Base-by-base conservation (phyloP, 495 filamentous ascomycete species). In the Penicillium daleae region DNA sequence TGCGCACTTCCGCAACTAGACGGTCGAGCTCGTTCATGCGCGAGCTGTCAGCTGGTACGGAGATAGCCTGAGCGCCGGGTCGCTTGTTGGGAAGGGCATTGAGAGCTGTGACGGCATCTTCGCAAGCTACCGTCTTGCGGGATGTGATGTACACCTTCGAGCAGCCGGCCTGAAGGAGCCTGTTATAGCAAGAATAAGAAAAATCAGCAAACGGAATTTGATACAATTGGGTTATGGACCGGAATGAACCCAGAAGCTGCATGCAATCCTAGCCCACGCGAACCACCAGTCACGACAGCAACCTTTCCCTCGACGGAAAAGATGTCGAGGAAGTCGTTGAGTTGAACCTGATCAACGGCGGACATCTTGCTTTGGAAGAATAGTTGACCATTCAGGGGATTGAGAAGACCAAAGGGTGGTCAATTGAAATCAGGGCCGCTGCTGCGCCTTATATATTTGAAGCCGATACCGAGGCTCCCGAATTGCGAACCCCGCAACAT, bases 271-370 rank as follows among this genome's bases (percentile, higher is more conserved):
- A 97, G 77, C 15, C 93, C 93, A 63, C 93, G 79, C 17, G 90
- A 93, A 40, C 93, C 93, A 35, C 93, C 92, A 4, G 92, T 96
- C 13, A 97, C 87, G 56, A 97, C 89, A 63, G 90, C 92, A 46
- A 96, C 89, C 76, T 97, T 96, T 66, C 92, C 92, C 60, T 93
- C 87, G 69, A 97, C 86, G 54, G 89, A 92, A 85, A 97, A 97
- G 77, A 95, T 88, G 72, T 80, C 86, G n/a, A 80, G 73, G 79
- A 93, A 93, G 74, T 91, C 84, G 37, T 82, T 63, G 59, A 94
- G 80, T 56, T 85, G 71, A 53, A 86, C 83, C 72, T 90, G 77
- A 9, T 78, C 79, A 53, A 68, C 61, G 40, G 71, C 76, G 76
- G 73, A 72, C 76, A 78, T 52, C 35, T 15, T 54, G 49, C n/a